Conservation (phyloP, 2,329 filamentous ascomycete species). For the Fusarium sororula region DNA sequence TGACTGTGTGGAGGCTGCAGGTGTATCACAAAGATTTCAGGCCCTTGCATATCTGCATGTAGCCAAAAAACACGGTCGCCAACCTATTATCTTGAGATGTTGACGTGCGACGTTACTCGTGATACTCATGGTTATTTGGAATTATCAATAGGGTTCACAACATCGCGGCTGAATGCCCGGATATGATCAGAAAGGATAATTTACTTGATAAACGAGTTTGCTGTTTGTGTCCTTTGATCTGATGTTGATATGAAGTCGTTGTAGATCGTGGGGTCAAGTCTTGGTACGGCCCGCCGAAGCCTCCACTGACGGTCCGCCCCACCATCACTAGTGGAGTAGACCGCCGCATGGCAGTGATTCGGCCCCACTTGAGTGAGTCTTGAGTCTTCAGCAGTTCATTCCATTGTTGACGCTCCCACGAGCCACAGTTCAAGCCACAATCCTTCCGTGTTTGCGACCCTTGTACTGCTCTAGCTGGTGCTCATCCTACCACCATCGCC, state of each 20-base stretch:
- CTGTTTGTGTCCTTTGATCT: background rate
- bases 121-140: background rate
- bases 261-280: background rate
- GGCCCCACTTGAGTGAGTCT: background rate
- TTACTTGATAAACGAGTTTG: background rate
- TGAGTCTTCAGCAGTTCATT: background rate
- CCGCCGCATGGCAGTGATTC: background rate
- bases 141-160: background rate
- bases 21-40: background rate
- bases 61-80: background rate
- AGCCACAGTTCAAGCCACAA: constrained; percentile 22
- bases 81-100: background rate
- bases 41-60: background rate
- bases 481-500: constrained; percentile 4
- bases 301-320: background rate
- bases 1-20: too few species aligned
- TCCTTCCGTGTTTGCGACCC: constrained; percentile 1
- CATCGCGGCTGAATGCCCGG: accelerated
- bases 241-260: background rate
- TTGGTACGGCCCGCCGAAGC: background rate
- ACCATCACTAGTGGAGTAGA: background rate
- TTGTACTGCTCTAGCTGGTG: constrained; percentile 5
- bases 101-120: background rate
- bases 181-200: background rate
- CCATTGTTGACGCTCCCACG: background rate